phyloP scores from a whole-genome alignment of 2,329 filamentous ascomycete species.

The Didymella lethalis region DNA sequence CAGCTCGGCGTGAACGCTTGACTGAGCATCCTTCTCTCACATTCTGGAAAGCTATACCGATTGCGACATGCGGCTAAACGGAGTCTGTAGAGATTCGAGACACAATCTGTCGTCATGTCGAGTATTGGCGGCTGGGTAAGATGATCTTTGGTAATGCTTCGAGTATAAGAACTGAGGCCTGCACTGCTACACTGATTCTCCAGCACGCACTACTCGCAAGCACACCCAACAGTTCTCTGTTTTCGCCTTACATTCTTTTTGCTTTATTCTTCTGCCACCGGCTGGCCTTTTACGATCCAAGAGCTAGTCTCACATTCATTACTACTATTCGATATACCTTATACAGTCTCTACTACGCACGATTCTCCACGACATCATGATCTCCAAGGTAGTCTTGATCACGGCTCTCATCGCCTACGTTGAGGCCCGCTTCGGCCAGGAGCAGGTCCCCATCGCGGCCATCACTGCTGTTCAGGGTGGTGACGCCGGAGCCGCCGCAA shows the following conservation, averaged over 20 bases:
- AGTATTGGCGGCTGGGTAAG: slow-evolving; percentile 25
- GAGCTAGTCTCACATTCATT: slow-evolving; percentile 49
- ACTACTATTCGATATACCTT: slow-evolving; percentile 17
- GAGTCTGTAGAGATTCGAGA: slow-evolving; percentile 8
- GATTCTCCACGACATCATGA: slow-evolving; percentile 40
- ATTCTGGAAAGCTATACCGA: neutral
- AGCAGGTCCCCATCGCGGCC: slow-evolving; percentile 65
- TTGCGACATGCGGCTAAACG: slow-evolving; percentile 5
- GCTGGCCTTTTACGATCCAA: slow-evolving; percentile 40
- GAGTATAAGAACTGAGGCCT: slow-evolving; percentile 39
- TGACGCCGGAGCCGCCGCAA: slow-evolving; percentile 66
- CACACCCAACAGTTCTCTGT: slow-evolving; percentile 37
- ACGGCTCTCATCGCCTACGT: slow-evolving; percentile 46
- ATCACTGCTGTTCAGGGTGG: slow-evolving; percentile 64
- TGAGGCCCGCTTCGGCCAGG: slow-evolving; percentile 66
- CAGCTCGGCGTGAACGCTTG: slow-evolving; percentile 34
- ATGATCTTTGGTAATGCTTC: slow-evolving; percentile 16
- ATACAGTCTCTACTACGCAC: slow-evolving; percentile 25
- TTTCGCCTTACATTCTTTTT: slow-evolving; percentile 33
- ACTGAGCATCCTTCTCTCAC: slow-evolving; percentile 24
- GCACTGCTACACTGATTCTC: slow-evolving; percentile 20
- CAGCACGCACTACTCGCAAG: slow-evolving; percentile 43
- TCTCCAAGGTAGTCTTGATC: slow-evolving; percentile 45
- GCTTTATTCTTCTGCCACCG: slow-evolving; percentile 37
- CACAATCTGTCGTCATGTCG: slow-evolving; percentile 25